A percentile compares a stretch with the other conserved stretches of the same genome.
phyloP scores from a whole-genome alignment of 805 yeast species.

The Candida incommunis region DNA sequence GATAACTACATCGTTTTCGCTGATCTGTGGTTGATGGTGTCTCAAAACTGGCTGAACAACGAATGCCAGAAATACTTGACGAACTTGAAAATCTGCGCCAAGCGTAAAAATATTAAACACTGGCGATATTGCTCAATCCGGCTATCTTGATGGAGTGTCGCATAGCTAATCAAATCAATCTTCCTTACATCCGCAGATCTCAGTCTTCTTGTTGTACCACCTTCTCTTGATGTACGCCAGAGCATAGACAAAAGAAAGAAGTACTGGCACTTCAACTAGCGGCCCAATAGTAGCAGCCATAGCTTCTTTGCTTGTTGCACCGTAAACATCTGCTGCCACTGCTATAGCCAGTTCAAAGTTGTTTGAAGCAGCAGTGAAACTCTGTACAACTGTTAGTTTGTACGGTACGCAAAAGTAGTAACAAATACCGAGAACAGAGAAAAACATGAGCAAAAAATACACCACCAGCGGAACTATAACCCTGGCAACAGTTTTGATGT shows the following conservation, averaged over 20 bases:
- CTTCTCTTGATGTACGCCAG: slow-evolving; percentile 4
- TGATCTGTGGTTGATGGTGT: too few species aligned
- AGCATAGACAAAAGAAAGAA: slow-evolving; percentile 17
- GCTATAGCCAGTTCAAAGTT: slow-evolving; percentile 45
- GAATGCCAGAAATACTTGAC: too few species aligned
- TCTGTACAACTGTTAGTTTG: slow-evolving; percentile 31
- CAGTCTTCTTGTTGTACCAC: slow-evolving; percentile 5
- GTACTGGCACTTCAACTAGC: slow-evolving; percentile 41
- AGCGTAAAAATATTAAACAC: too few species aligned
- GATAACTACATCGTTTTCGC: too few species aligned
- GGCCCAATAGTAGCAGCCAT: slow-evolving; percentile 51
- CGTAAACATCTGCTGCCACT: slow-evolving; percentile 37
- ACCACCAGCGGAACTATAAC: slow-evolving; percentile 35
- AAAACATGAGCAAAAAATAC: slow-evolving; percentile 37
- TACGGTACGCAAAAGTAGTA: slow-evolving; percentile 18
- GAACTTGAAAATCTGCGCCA: too few species aligned
- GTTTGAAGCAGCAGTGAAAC: slow-evolving; percentile 44
- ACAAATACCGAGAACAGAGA: slow-evolving; percentile 25
- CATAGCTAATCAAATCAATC: not conserved
- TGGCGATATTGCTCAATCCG: too few species aligned
- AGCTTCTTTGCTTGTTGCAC: slow-evolving; percentile 36
- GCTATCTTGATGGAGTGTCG: too few species aligned
- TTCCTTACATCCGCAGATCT: slow-evolving; percentile 5
- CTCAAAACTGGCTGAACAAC: too few species aligned
- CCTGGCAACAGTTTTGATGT: slow-evolving; percentile 35